Base-by-base conservation (phyloP, 441 rosid genomes). In the Pelargonium cotyledonis region DNA sequence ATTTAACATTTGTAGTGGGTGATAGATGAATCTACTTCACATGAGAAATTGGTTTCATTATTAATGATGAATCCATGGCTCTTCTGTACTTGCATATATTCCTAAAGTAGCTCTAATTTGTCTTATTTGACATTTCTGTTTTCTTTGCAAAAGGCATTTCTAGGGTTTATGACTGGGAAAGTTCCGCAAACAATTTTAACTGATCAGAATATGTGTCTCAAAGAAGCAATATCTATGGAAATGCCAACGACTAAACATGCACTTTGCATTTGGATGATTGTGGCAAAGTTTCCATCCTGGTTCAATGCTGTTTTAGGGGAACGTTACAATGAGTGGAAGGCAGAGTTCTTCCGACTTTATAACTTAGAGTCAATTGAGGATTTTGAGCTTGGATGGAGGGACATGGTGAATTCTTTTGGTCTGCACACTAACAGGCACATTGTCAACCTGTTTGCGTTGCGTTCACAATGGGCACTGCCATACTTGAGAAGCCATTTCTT, bases 201-300 rank as follows among this genome's bases (percentile, higher is more conserved):
- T 9, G 99, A 94, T 84, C 96, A 94, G 75, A 91, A 86, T 67
- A 83, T 87, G 91, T 94, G 85, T 72, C 91, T 94, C 68, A 94
- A 94, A 85, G 99, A 94, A 75, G 99, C 94, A 67, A 85, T 91
- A 75, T 89, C 90, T 61, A 79, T 77, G 79, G 96, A 91, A 80
- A 88, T 89, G 89, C 96, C 95, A 60, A 66, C 81, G 14, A 84
- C 96, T 31, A 91, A 91, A 81, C 97, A 94, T 77, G 92, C 96
- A 43, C 92, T 89, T 65, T 91, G 97, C 86, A 88, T 94, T 78
- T 94, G 99, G 99, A 86, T 91, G 96, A 85, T 91, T 65, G 89
- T 89, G 72, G 96, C 85, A n/a, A 94, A 94, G 78, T 94, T 94
- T 70, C 95, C 99, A 26, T 89, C 96, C 51, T 94, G 99, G 94